Base-by-base conservation (phyloP, 73 alveolate species). In the Effrenium voratum region DNA sequence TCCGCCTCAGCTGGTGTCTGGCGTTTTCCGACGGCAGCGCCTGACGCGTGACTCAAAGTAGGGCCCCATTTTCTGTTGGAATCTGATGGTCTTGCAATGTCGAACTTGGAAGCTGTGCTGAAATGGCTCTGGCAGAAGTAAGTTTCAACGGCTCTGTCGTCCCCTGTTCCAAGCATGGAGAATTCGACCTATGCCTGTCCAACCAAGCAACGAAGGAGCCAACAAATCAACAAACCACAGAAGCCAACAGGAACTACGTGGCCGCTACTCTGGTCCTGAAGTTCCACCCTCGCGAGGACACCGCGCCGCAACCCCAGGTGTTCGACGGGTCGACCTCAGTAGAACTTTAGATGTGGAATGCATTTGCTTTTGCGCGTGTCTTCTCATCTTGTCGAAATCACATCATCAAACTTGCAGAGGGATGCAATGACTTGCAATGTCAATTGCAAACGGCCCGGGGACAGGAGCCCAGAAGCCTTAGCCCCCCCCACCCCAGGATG, bases 231-330 rank as follows among this genome's bases (percentile, higher is more conserved):
- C n/a, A n/a, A n/a, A n/a, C n/a, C n/a, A n/a, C n/a, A n/a, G n/a
- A n/a, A n/a, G n/a, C n/a, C 30, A 19, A 34, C 34, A 86, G 94
- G 95, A 88, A 88, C 85, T 88, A 88, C 30, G 86, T 88, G 26
- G 95, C 95, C 28, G 95, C 95, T 2, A 73, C 95, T 19, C 55
- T 88, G 85, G 95, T 88, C 82, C 50, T 88, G 95, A 88, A 88
- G 50, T 88, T 60, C 66, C 95, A 72, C 13, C 85, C 80, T 32
- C 49, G 95, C 40, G 95, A 72, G 49, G 95, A 88, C 41, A 60
- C 84, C 0, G 95, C 95, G 85, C 19, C 41, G 68, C 30, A 55
- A 12, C 68, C 12, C 68, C 30, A 22, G 68, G 22, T 15, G 68
- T 55, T 55, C 68, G 68, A 12, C 68, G 12, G 12, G 68, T 0